These are phyloP conservation scores for Fusarium irregulare DNA, from an alignment of 2,329 filamentous ascomycete genomes.

Conservation along the genomic window DNA sequence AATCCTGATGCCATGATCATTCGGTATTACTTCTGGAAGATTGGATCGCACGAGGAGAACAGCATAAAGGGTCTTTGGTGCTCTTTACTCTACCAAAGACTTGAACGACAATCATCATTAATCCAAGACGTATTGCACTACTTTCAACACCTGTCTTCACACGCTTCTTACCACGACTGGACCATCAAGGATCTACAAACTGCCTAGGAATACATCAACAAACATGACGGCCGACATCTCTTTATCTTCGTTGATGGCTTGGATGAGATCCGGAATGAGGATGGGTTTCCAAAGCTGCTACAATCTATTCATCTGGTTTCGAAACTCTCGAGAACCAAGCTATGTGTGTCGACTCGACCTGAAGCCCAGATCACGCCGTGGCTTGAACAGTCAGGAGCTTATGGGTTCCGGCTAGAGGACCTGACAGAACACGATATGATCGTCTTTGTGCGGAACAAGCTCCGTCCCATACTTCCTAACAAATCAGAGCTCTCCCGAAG, in stretches of 20 bases:
- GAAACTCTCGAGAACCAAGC: accelerated
- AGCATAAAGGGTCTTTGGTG: background rate
- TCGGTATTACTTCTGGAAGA: background rate
- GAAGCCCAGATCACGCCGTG: background rate
- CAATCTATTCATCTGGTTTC: background rate
- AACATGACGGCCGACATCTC: accelerated
- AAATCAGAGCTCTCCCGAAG: accelerated
- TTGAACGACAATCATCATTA: accelerated
- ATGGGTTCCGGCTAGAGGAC: background rate
- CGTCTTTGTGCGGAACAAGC: background rate
- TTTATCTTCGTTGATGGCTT: background rate
- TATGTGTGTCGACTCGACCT: background rate
- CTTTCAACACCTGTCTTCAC: accelerated
- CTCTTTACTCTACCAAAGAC: accelerated
- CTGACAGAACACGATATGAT: background rate
- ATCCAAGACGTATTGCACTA: accelerated
- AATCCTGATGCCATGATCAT: accelerated
- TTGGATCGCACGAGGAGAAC: accelerated
- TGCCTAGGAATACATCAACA: accelerated
- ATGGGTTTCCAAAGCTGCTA: accelerated
- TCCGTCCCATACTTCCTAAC: accelerated
- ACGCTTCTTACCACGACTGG: background rate
- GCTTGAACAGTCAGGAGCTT: accelerated
- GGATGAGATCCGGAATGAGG: background rate
- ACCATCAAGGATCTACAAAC: accelerated